These are phyloP conservation scores for Coccomyxa sp. DNA, from an alignment of 139 green algal genomes.

Conservation along the genomic window DNA sequence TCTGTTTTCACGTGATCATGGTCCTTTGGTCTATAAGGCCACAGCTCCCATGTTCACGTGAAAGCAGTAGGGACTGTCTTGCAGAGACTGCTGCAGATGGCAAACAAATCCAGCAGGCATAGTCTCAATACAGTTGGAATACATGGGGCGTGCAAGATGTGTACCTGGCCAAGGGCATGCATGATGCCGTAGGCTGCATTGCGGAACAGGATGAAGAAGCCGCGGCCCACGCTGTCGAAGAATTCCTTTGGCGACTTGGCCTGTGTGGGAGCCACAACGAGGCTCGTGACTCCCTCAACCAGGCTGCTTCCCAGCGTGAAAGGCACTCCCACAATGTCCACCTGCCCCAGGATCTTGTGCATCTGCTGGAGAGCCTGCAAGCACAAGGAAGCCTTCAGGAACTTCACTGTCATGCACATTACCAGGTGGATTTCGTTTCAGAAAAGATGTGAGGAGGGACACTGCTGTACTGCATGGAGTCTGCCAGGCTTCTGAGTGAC, in stretches of 20 bases:
- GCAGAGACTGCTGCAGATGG: too few species aligned
- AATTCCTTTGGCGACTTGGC: slow-evolving; percentile 48
- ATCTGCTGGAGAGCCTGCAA: slow-evolving; percentile 28
- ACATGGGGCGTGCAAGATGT: too few species aligned
- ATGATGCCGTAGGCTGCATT: slow-evolving; percentile 48
- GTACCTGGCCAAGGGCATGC: slow-evolving; percentile 36
- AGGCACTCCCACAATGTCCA: slow-evolving; percentile 40
- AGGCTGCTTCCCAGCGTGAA: slow-evolving; percentile 36
- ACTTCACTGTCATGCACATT: not conserved
- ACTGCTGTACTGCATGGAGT: too few species aligned
- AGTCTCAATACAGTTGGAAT: too few species aligned
- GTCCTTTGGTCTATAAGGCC: too few species aligned
- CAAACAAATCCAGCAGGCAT: too few species aligned
- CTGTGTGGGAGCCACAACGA: slow-evolving; percentile 48
- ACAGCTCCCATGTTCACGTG: too few species aligned
- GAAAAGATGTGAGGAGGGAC: too few species aligned
- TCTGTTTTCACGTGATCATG: too few species aligned
- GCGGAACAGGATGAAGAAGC: slow-evolving; percentile 43
- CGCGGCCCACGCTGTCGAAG: slow-evolving; percentile 25
- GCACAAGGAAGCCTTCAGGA: not conserved
- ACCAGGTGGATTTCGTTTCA: too few species aligned
- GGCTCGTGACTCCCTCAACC: slow-evolving; percentile 46
- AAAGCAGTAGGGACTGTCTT: too few species aligned
- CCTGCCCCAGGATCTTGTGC: slow-evolving; percentile 51
- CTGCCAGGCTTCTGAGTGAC: too few species aligned